These are phyloP conservation scores for Rutstroemia sydowiana DNA, from an alignment of 2,329 filamentous ascomycete species.

Conservation along the genomic window DNA sequence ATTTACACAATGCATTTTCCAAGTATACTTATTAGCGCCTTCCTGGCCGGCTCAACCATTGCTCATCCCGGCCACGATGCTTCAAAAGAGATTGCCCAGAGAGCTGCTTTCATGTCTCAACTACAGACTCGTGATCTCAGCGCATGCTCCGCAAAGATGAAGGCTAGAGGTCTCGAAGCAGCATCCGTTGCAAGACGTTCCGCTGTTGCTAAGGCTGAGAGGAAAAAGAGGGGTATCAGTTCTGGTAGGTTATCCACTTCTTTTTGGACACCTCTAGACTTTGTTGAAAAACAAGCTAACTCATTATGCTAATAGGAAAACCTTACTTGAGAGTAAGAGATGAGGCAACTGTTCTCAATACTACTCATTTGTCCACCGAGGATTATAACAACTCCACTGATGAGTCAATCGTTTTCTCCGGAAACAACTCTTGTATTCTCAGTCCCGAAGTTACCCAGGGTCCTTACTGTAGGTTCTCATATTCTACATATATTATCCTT, in stretches of 20 bases:
- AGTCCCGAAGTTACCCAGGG: slow-evolving; percentile 47
- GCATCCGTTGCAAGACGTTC: slow-evolving; percentile 29
- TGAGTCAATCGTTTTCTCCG: slow-evolving; percentile 34
- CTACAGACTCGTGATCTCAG: no score
- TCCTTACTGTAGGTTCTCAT: no score
- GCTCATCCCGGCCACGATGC: no score
- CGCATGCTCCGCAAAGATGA: slow-evolving; percentile 31
- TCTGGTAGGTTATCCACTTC: background rate
- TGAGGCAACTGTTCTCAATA: background rate
- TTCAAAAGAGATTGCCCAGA: no score
- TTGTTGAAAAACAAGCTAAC: no score
- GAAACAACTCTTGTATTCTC: slow-evolving; percentile 41
- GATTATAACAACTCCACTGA: slow-evolving; percentile 32
- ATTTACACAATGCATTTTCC: no score
- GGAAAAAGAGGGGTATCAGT: slow-evolving; percentile 19
- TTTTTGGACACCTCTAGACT: no score
- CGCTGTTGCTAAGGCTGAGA: slow-evolving; percentile 26
- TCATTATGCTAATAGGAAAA: slow-evolving; percentile 2
- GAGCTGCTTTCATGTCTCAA: no score
- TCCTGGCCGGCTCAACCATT: no score
- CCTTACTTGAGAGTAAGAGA: slow-evolving; percentile 9
- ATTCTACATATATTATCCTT: no score
- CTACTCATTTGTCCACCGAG: no score
- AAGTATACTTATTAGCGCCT: no score
- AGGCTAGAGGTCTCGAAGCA: slow-evolving; percentile 29